A percentile compares a stretch with the other conserved stretches of the same genome.
These are phyloP conservation scores for Ilyonectria robusta DNA, from an alignment of 2,329 filamentous ascomycete genomes.

Conservation along the genomic window DNA sequence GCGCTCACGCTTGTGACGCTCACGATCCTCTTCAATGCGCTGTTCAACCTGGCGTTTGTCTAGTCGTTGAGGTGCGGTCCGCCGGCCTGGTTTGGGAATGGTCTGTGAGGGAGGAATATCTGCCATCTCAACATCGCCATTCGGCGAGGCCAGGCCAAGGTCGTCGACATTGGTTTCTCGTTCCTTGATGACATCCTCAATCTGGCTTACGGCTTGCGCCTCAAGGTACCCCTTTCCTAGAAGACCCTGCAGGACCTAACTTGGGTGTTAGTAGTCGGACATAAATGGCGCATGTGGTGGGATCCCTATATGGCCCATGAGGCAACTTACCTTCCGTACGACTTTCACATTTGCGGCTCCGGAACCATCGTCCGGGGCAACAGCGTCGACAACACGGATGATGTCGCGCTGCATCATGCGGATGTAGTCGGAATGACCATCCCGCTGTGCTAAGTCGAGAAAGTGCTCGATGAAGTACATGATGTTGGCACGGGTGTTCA, in stretches of 20 bases:
- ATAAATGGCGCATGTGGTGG: conserved; percentile 6
- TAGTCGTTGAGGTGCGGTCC: conserved; percentile 60
- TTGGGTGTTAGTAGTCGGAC: conserved; percentile 31
- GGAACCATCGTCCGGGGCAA: conserved; percentile 87
- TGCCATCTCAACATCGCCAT: conserved; percentile 57
- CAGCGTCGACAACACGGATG: conserved; percentile 89
- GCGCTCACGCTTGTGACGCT: conserved; percentile 90
- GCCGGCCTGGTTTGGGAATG: conserved; percentile 54
- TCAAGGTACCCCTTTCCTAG: conserved; percentile 80
- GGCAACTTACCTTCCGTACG: conserved; percentile 77
- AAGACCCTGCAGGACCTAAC: conserved; percentile 77
- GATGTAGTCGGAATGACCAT: conserved; percentile 84
- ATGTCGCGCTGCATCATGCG: conserved; percentile 97
- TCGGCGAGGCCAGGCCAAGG: conserved; percentile 66
- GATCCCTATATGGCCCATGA: background rate
- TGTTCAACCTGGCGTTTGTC: conserved; percentile 95
- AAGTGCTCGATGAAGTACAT: conserved; percentile 99
- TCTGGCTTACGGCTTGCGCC: conserved; percentile 81
- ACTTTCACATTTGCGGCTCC: conserved; percentile 96
- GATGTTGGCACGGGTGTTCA: conserved; percentile 98
- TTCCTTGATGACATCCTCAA: conserved; percentile 86
- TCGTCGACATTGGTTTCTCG: conserved; percentile 77
- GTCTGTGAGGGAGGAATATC: conserved; percentile 60
- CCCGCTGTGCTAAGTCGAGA: conserved; percentile 85
- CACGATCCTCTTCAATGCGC: conserved; percentile 95